phyloP scores from a whole-genome alignment of 352 stramenopile genomes.

The Pelagophyceae sp. region DNA sequence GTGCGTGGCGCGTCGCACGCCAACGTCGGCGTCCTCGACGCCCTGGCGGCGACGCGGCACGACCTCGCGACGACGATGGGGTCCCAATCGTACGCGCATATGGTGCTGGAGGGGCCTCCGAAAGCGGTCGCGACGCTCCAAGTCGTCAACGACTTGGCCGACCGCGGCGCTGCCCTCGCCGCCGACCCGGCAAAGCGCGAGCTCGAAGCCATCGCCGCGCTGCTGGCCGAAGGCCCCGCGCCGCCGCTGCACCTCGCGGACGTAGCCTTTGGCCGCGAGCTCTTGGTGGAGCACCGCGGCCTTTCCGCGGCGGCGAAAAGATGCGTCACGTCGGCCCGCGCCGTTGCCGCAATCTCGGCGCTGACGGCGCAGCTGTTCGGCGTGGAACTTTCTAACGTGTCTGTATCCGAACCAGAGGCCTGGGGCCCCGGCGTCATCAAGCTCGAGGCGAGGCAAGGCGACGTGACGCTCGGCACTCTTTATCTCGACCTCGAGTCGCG shows the following conservation, averaged over 20 bases:
- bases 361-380: conserved; percentile 69
- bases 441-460: conserved; percentile 62
- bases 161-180: conserved; percentile 31
- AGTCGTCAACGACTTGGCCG: conserved; percentile 41
- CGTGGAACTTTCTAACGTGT: conserved; percentile 64
- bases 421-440: conserved; percentile 79
- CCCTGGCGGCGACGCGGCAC: conserved; percentile 69
- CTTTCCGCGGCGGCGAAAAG: no score
- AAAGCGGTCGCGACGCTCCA: conserved; percentile 65
- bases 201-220: conserved; percentile 59
- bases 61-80: conserved; percentile 70
- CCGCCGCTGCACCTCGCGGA: neutral
- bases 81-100: conserved; percentile 74
- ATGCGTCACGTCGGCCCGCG: no score
- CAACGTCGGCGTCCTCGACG: conserved; percentile 67
- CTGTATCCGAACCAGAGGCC: conserved; percentile 62
- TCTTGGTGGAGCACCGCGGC: neutral
- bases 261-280: neutral
- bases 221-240: conserved; percentile 11
- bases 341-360: no score
- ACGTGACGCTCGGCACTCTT: conserved; percentile 67
- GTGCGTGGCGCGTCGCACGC: conserved; percentile 32
- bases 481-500: conserved; percentile 89
- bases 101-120: conserved; percentile 52
- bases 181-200: conserved; percentile 51